Percentiles rank a stretch among this genome's conserved stretches.
phyloP scores from a whole-genome alignment of 2,329 filamentous ascomycete species.

The Ophiostoma perfectum region DNA sequence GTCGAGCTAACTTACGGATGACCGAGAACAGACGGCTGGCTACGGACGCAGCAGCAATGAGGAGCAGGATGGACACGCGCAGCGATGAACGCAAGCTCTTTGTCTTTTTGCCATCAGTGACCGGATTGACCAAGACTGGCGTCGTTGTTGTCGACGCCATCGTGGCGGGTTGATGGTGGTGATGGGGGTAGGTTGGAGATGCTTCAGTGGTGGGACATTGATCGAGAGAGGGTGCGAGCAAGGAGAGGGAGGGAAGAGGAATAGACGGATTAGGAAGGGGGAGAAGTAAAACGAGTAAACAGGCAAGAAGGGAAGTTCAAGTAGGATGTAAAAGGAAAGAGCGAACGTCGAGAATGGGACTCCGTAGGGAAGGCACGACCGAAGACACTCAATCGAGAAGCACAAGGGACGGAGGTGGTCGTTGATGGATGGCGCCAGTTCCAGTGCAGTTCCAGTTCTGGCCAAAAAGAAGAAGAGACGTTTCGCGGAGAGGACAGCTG shows the following conservation, averaged over 20 bases:
- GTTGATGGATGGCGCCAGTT: slow-evolving; percentile 18
- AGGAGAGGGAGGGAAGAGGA: neutral
- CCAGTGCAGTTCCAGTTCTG: slow-evolving; percentile 14
- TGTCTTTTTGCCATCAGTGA: slow-evolving; percentile 73
- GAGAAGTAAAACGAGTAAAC: neutral
- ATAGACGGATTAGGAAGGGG: neutral
- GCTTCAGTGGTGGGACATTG: slow-evolving; percentile 10
- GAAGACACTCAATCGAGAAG: neutral
- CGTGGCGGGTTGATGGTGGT: slow-evolving; percentile 30
- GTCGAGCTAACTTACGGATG: slow-evolving; percentile 59
- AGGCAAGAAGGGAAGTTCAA: neutral
- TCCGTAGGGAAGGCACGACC: slow-evolving; percentile 3
- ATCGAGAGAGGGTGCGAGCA: neutral
- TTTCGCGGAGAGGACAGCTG: slow-evolving; percentile 26
- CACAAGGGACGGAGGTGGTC: slow-evolving; percentile 3
- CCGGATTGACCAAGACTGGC: slow-evolving; percentile 42
- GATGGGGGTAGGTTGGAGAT: neutral
- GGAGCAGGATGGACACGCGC: slow-evolving; percentile 79
- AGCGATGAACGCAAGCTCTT: slow-evolving; percentile 79
- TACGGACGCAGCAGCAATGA: slow-evolving; percentile 87
- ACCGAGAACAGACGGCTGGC: slow-evolving; percentile 96
- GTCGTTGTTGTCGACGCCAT: slow-evolving; percentile 38
- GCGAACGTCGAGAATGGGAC: neutral
- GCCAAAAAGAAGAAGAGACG: slow-evolving; percentile 12
- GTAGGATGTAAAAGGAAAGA: neutral